These are phyloP conservation scores for Pseudogymnoascus sp. DNA, from an alignment of 2,329 filamentous ascomycete genomes.

Conservation along the genomic window DNA sequence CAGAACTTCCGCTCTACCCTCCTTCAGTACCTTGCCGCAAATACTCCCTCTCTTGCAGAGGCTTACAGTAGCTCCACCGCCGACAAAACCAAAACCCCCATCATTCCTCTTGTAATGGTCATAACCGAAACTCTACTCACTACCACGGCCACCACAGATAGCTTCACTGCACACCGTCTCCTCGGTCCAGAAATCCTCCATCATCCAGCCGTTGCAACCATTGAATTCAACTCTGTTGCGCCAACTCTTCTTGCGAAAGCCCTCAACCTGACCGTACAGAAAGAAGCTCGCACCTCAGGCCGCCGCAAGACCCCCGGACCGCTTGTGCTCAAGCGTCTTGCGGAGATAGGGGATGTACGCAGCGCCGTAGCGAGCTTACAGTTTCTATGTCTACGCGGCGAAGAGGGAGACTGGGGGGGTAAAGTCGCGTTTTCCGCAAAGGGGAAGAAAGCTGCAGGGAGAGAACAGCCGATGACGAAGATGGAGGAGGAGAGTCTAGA, in stretches of 20 bases:
- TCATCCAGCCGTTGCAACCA: slow-evolving; percentile 68
- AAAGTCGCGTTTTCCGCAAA: slow-evolving; percentile 62
- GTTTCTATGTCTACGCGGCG: slow-evolving; percentile 80
- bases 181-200: slow-evolving; percentile 79
- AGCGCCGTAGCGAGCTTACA: slow-evolving; percentile 89
- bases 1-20: slow-evolving; percentile 69
- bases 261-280: slow-evolving; percentile 71
- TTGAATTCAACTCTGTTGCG: slow-evolving; percentile 92
- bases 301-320: slow-evolving; percentile 70
- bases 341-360: slow-evolving; percentile 84
- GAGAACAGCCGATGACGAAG: slow-evolving; percentile 56
- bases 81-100: slow-evolving; percentile 32
- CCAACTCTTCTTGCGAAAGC: slow-evolving; percentile 80
- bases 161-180: slow-evolving; percentile 84
- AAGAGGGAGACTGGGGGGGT: slow-evolving; percentile 67
- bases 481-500: slow-evolving; percentile 75
- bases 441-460: slow-evolving; percentile 53
- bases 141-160: slow-evolving; percentile 77
- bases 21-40: slow-evolving; percentile 64
- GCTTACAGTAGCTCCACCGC: slow-evolving; percentile 31
- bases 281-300: slow-evolving; percentile 75
- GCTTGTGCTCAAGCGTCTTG: slow-evolving; percentile 67
- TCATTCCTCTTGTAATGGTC: slow-evolving; percentile 76
- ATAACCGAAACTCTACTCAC: slow-evolving; percentile 86
- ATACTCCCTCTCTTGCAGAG: slow-evolving; percentile 49